Base-by-base conservation (phyloP, 2,329 filamentous ascomycete species). In the Xylaria multiplex region DNA sequence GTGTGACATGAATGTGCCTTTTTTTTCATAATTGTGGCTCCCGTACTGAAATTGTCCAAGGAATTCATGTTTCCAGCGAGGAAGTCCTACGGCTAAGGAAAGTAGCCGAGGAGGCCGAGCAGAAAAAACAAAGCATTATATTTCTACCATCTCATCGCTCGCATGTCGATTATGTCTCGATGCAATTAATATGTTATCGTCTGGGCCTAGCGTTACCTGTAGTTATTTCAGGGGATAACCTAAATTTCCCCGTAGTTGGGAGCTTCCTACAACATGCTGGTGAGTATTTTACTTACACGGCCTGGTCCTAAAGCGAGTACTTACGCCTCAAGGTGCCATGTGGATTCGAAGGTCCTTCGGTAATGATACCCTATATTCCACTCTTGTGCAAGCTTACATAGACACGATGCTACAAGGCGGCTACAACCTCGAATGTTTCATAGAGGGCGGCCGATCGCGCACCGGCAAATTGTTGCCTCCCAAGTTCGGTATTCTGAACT, bases 401-500 rank as follows among this genome's bases (percentile, higher is more conserved):
- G 96, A 99, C 77, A 96, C 93, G 0, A 78, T 99, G 49, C 83
- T 99, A 2, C 92, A 96, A 75, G 90, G 93, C 69, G 96, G 96
- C 0, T 97, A 91, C 79, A 98, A 99, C 77, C 88, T 99, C 55
- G 95, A 97, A 78, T 99, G 96, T 78, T 99, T 99, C 74, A 96
- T 99, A 65, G 96, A 99, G 81, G 96, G 96, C 16, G 94, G 95
- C 1, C 87, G 96, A 19, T 97, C 94, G 37, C 85, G 96, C 58
- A 99, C 95, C 0, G 96, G 96, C 32, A 99, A 99, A 80, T 86
- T 99, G 2, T 80, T 99, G 13, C 91, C 93, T 2, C 96, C 96
- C 0, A 98, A 98, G 76, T 98, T 98, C 71, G 96, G 96, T 9
- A 97, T 99, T 65, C 81, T 99, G 32, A 92, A 89, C 74, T 99